Conservation (phyloP, 768 basidiomycete species). For the Podaxis sp. region DNA sequence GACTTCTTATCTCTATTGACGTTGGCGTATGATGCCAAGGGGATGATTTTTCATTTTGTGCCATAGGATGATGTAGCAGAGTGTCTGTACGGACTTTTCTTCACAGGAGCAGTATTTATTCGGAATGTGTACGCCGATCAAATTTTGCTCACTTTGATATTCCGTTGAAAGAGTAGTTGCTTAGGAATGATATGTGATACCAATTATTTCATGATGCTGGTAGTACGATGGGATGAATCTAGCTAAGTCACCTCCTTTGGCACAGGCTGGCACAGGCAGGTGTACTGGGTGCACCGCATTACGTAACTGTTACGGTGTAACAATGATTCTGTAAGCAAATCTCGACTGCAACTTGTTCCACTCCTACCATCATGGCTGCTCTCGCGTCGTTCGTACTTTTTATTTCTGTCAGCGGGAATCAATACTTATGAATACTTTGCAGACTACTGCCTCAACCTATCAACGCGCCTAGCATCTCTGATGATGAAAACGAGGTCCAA, state of each 20-base stretch:
- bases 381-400: constrained; percentile 67
- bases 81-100: background rate
- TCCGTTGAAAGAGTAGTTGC: background rate
- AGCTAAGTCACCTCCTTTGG: background rate
- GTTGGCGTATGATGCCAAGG: background rate
- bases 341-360: background rate
- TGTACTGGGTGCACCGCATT: background rate
- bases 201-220: background rate
- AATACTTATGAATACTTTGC: constrained; percentile 14
- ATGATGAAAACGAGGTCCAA: constrained; percentile 60
- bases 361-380: constrained; percentile 41
- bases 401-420: background rate
- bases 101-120: background rate
- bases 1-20: background rate
- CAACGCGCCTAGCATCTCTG: constrained; percentile 48
- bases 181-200: background rate
- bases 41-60: background rate
- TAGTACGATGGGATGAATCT: background rate
- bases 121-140: background rate
- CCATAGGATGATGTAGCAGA: background rate
- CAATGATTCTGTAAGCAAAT: background rate
- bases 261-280: no score
- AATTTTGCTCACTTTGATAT: background rate
- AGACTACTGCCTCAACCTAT: constrained; percentile 73
- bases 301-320: constrained; percentile 1